A percentile compares a stretch with the other conserved stretches of the same genome.
Conservation (phyloP, 352 stramenopile genomes). For the Aphanomyces cochlioides region DNA sequence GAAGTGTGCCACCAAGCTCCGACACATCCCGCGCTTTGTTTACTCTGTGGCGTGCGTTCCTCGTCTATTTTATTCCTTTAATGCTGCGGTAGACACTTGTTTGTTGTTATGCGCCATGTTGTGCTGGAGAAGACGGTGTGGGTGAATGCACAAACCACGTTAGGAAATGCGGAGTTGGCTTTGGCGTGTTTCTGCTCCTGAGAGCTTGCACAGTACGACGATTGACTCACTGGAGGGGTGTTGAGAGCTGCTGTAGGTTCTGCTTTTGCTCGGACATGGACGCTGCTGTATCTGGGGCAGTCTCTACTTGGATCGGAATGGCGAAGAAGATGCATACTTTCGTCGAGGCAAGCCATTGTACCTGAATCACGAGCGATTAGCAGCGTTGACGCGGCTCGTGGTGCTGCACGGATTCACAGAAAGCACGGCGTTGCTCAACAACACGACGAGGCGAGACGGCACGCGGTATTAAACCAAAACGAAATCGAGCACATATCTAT, state of each 20-base stretch:
- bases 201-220: conserved; percentile 60
- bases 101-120: conserved; percentile 76
- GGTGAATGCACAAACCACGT: conserved; percentile 76
- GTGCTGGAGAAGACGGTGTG: conserved; percentile 49
- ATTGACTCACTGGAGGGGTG: not conserved
- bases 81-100: conserved; percentile 35
- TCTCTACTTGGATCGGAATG: conserved; percentile 83
- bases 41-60: conserved; percentile 56
- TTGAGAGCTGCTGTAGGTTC: conserved; percentile 33
- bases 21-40: conserved; percentile 67
- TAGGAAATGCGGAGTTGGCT: conserved; percentile 56
- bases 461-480: conserved; percentile 51
- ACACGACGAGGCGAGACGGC: conserved; percentile 71
- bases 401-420: conserved; percentile 68
- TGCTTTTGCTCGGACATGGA: conserved; percentile 73
- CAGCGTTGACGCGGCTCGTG: conserved; percentile 65
- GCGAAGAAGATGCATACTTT: conserved; percentile 78
- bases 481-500: not conserved
- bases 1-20: conserved; percentile 54
- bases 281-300: conserved; percentile 76
- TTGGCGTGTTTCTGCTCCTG: conserved; percentile 62
- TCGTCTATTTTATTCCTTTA: not conserved
- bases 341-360: conserved; percentile 71
- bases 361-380: conserved; percentile 49
- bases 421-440: conserved; percentile 73